phyloP scores from a whole-genome alignment of 2,329 filamentous ascomycete genomes.

The Colletotrichum tanaceti region DNA sequence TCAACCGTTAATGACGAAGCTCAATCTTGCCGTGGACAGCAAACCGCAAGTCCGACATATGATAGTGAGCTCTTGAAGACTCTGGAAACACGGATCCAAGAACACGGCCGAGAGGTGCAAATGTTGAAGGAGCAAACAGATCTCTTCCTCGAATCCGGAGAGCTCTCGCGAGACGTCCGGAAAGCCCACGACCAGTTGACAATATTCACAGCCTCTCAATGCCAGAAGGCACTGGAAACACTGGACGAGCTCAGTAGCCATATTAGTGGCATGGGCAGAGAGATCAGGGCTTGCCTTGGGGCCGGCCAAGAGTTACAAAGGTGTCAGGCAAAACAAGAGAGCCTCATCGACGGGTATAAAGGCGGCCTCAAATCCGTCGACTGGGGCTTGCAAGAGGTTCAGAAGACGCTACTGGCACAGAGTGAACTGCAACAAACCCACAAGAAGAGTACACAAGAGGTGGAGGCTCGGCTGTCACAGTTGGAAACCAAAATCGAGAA shows the following conservation, averaged over 20 bases:
- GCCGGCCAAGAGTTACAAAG: background rate
- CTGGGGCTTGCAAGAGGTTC: background rate
- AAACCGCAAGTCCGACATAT: background rate
- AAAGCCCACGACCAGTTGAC: slow-evolving; percentile 29
- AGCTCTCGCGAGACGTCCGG: slow-evolving; percentile 25
- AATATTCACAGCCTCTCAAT: slow-evolving; percentile 20
- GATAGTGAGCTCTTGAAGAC: background rate
- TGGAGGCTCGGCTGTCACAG: slow-evolving; percentile 2
- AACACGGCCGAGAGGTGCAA: background rate
- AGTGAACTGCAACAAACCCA: background rate
- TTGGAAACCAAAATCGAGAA: slow-evolving; percentile 1
- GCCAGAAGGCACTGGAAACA: slow-evolving; percentile 19
- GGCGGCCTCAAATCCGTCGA: background rate
- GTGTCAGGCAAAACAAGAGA: background rate
- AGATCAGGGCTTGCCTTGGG: slow-evolving; percentile 4
- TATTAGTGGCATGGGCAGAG: background rate
- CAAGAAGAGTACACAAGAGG: background rate
- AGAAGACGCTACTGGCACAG: background rate
- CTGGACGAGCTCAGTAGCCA: slow-evolving; percentile 4
- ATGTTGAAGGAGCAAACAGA: slow-evolving; percentile 12
- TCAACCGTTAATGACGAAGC: background rate
- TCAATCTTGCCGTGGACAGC: background rate
- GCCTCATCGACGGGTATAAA: background rate
- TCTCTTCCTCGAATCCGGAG: slow-evolving; percentile 9
- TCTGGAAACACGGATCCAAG: background rate